Base-by-base conservation (phyloP, 805 yeast species). In the Hanseniaspora hatyaiensis region DNA sequence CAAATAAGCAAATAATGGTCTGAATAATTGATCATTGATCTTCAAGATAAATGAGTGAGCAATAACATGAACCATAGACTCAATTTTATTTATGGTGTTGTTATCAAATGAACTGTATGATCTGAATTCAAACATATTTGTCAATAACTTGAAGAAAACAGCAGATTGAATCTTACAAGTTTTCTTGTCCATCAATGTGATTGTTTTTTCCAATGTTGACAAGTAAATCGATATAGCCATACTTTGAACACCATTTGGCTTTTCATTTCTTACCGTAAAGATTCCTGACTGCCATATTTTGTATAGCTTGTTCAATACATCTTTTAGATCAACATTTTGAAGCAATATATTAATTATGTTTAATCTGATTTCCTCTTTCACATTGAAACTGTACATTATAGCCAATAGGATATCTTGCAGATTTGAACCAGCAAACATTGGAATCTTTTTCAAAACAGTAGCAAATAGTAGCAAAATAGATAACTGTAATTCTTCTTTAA, bases 11-110 rank as follows among this genome's bases (percentile, higher is more conserved):
- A 92, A 92, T 59, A 85, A 68, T 16, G 98, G 98, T 59, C 96
- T 77, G 72, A 92, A 92, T 19, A 80, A 75, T 66, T 85, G 86
- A 62, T 92, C 98, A 61, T 92, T 92, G 65, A 92, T 73, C 64
- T 89, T 88, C 80, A 92, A 73, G 16, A 89, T 94, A 55, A 78
- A 80, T 20, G 69, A 69, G 53, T 89, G 76, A 18, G 83, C 88
- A 59, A 87, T 75, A 32, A 73, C 68, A 56, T 82, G 81, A 59
- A 82, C 75, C 9, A 81, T 73, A 16, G 86, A 72, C 60, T 89
- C 97, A 53, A 89, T 75, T 55, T 94, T 74, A 61, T 82, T 78
- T 53, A 83, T 69, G 11, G 94, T 80, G 59, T 84, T 84, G 53
- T 66, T 72, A 57, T 80, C 87, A 59, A 79, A 80, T 20, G 63